Evolutionary conservation across 208 protist species (phyloP), one percentile per base, ranked within the genome.

Genomic region (Trichomonas tenax): DNA sequence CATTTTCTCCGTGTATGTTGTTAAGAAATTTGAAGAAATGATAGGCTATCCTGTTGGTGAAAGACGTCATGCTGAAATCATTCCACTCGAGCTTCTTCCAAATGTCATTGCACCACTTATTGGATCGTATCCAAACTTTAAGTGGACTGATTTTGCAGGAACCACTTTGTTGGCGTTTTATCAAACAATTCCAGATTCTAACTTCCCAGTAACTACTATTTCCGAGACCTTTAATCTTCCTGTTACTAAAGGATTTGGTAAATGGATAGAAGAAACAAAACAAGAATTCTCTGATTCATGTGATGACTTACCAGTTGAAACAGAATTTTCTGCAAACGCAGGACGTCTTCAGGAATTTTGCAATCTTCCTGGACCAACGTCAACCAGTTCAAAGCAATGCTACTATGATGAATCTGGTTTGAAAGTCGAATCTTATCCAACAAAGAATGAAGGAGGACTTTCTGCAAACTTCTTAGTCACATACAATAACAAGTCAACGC

Each of bases 391-490:
- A 0, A 48, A 38, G 9, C 14, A 41, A 38, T 17, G 14, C 44
- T 93, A 93, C 46, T 93, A 36, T 51, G 11, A 38, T 93, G 86
- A 93, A 93, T 93, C 44, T 58, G 86, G 86, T 34, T 41, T 93
- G 6, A 48, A 44, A 38, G 44, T 93, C 17, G 86, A 93, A 48
- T 48, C 86, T 10, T 44, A 41, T 38, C 86, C 86, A 51, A 9
- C 31, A 34, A 26, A 51, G 31, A 38, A 15, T 17, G 44, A 51
- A 93, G 26, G 36, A 38, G 44, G 26, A 34, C n/a, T 93, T 15
- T 34, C 86, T 26, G 15, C 45, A 0, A 38, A 34, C 9, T 93
- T 93, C 36, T 11, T n/a, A 34, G 86, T 93, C 31, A 15, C 23
- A n/a, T 93, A 58, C 45, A 17, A 17, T n/a, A 38, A 23, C 14